Conservation (phyloP, 352 stramenopile species). For the Phytophthora pseudosyringae region DNA sequence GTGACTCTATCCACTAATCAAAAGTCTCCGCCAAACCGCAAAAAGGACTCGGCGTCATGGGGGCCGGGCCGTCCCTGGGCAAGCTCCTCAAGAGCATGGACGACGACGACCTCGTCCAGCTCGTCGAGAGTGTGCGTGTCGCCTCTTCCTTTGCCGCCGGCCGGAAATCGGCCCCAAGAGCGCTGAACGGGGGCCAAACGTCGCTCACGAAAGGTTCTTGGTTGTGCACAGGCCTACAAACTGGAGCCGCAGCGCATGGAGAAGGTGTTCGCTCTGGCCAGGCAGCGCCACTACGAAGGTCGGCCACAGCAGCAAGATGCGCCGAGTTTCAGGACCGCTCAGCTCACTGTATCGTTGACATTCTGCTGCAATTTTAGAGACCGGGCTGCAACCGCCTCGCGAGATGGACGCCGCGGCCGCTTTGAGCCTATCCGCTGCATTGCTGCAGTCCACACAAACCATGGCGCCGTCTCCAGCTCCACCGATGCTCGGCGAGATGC, state of each 20-base stretch:
- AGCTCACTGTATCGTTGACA: constrained; percentile 6
- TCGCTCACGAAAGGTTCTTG: not conserved
- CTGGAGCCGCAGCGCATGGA: constrained; percentile 62
- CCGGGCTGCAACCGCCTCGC: constrained; percentile 15
- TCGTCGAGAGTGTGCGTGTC: constrained; percentile 52
- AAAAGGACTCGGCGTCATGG: constrained; percentile 32
- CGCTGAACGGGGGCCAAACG: not conserved
- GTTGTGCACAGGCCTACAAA: constrained; percentile 52
- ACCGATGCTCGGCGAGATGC: constrained; percentile 26
- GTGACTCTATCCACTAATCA: constrained; percentile 19
- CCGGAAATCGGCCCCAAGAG: not conserved
- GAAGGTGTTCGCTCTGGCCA: constrained; percentile 49
- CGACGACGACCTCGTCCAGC: constrained; percentile 57
- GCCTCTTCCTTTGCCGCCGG: not conserved
- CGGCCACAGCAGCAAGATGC: not conserved
- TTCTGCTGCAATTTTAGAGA: constrained; percentile 9
- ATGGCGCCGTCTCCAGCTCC: constrained; percentile 7
- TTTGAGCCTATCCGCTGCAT: constrained; percentile 18
- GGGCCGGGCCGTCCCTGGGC: constrained; percentile 52
- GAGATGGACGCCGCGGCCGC: constrained; percentile 19
- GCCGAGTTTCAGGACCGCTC: not conserved
- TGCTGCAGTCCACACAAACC: constrained; percentile 12
- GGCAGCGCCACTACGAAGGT: constrained; percentile 49
- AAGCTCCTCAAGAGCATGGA: constrained; percentile 66
- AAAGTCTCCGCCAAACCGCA: not conserved